These are phyloP conservation scores for Pseudogymnoascus sp. DNA, from an alignment of 2,329 filamentous ascomycete genomes.

Conservation along the genomic window DNA sequence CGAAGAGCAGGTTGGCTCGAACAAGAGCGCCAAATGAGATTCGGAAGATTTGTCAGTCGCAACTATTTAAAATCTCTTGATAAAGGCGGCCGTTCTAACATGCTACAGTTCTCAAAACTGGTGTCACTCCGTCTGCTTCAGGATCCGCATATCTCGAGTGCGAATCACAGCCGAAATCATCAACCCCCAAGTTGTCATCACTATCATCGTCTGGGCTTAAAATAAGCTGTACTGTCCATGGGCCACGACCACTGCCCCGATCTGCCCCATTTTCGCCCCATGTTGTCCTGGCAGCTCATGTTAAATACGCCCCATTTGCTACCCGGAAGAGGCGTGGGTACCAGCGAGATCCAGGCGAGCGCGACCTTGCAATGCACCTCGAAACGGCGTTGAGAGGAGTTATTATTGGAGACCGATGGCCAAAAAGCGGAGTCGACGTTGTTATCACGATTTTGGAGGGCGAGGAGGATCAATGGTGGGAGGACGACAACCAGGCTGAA, in stretches of 20 bases:
- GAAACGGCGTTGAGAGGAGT: slow-evolving; percentile 85
- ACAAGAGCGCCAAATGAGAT: slow-evolving; percentile 62
- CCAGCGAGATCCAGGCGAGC: slow-evolving; percentile 75
- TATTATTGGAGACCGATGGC: slow-evolving; percentile 90
- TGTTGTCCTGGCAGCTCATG: slow-evolving; percentile 82
- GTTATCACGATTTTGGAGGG: slow-evolving; percentile 90
- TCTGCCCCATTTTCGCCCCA: slow-evolving; percentile 90
- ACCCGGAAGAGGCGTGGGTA: slow-evolving; percentile 77
- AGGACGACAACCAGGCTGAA: slow-evolving; percentile 43
- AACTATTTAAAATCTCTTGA: not conserved
- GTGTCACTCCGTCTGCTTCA: slow-evolving; percentile 85
- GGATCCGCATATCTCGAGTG: slow-evolving; percentile 83
- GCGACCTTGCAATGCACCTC: slow-evolving; percentile 83
- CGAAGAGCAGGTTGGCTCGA: slow-evolving; percentile 44
- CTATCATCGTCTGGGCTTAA: slow-evolving; percentile 60
- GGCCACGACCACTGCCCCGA: slow-evolving; percentile 81
- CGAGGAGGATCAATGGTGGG: slow-evolving; percentile 72
- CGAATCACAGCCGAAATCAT: slow-evolving; percentile 42
- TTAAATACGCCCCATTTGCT: slow-evolving; percentile 96
- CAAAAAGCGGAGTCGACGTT: slow-evolving; percentile 97
- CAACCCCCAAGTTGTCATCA: slow-evolving; percentile 41
- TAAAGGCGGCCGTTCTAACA: slow-evolving; percentile 14
- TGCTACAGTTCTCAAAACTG: slow-evolving; percentile 75
- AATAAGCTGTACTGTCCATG: slow-evolving; percentile 87
- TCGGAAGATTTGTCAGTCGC: slow-evolving; percentile 74